phyloP scores from a whole-genome alignment of 139 green algal species.

The Parachlorella kessleri region DNA sequence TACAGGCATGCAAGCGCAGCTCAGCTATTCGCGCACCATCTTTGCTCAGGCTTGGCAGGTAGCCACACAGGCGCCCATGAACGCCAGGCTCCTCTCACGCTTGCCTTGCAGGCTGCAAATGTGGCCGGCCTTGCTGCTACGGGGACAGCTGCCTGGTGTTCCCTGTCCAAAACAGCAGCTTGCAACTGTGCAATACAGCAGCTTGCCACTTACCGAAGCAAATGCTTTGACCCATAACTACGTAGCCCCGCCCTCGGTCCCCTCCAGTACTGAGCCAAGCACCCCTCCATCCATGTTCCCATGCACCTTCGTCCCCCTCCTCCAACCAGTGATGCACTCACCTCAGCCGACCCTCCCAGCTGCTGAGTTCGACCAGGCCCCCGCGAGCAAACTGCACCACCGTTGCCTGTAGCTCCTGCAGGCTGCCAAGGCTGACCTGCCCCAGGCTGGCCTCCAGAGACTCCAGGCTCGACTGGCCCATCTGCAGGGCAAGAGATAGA shows the following conservation, averaged over 20 bases:
- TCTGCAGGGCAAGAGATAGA: background rate
- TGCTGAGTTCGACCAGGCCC: constrained; percentile 21
- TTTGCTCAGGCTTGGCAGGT: too few species aligned
- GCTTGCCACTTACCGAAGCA: background rate
- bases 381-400: background rate
- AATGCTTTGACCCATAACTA: background rate
- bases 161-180: background rate
- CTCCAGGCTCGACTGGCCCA: background rate
- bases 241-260: too few species aligned
- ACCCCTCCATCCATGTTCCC: too few species aligned
- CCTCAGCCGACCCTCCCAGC: constrained; percentile 1
- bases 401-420: constrained; percentile 9
- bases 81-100: too few species aligned
- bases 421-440: background rate
- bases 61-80: too few species aligned
- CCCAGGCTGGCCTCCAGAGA: background rate
- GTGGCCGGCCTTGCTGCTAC: too few species aligned
- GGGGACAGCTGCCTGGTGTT: background rate
- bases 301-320: background rate
- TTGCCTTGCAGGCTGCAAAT: too few species aligned
- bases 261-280: too few species aligned
- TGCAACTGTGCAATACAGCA: background rate
- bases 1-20: too few species aligned
- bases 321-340: background rate
- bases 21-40: too few species aligned